Evolutionary conservation across 768 basidiomycete genomes (phyloP), one percentile per base, ranked within the genome.

Genomic region (Lepiota venenata): DNA sequence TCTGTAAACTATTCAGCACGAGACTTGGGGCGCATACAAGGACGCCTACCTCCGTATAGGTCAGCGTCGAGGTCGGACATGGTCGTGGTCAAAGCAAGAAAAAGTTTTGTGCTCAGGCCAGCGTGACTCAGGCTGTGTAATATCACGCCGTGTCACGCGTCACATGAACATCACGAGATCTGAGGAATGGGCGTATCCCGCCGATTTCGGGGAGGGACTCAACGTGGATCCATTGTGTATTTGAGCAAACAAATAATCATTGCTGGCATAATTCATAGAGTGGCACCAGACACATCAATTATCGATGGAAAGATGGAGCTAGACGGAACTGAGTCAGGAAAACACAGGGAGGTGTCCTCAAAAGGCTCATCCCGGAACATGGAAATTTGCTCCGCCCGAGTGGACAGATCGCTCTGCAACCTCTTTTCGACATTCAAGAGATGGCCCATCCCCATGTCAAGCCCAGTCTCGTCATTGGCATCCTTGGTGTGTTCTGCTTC

Each of bases 31-130:
- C 10, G 21, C n/a, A 37, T 25, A 45, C 16, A 29, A 16, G 12
- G 11, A n/a, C 20, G 64, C 84, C 53, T 66, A 90, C 92, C 92
- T 64, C 91, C 90, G 64, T 94, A 94, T 50, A 93, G 80, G 69
- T 93, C 92, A 71, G 88, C 88, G 69, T 93, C 89, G 69, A 90
- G 85, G 74, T 90, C 88, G 58, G 86, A 84, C 88, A 88, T 88
- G 62, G 69, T 71, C 56, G 60, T 51, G 55, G 58, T 64, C 56
- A 52, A 56, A 56, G 66, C 66, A 66, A 69, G 73, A 40, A 46
- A 56, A 48, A 37, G 25, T 25, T 45, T 45, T 52, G 15, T 10
- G 52, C 3, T 14, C 15, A 14, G 12, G 20, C 42, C 12, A n/a
- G 53, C 32, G 52, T 50, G 46, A 55, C 54, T 29, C 22, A 7